Evolutionary conservation across 352 stramenopile species (phyloP).

Genomic region (Globisporangium canariense): DNA sequence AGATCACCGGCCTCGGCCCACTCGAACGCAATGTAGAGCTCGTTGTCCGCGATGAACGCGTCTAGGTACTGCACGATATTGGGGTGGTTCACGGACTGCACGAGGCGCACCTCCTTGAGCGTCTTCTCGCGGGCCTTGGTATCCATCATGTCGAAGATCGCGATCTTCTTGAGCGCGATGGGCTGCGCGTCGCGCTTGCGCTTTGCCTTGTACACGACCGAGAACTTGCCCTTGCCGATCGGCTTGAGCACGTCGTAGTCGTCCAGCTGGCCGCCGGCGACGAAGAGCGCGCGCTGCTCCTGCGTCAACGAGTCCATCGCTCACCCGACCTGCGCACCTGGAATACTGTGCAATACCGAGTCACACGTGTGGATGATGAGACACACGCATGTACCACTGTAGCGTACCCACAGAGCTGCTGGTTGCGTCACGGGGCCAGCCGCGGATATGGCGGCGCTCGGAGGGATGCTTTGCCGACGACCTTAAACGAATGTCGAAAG

Average conservation of each 20-base stretch:
- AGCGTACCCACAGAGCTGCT: neutral
- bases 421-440: neutral
- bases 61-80: constrained; percentile 94
- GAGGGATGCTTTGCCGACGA: neutral
- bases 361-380: neutral
- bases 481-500: neutral
- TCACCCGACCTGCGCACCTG: neutral
- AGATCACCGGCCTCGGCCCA: constrained; percentile 92
- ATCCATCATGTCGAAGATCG: constrained; percentile 91
- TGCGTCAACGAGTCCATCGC: constrained; percentile 78
- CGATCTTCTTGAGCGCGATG: constrained; percentile 93
- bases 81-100: constrained; percentile 86
- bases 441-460: neutral
- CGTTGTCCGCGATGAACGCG: constrained; percentile 86
- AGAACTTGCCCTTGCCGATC: constrained; percentile 93
- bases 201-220: constrained; percentile 87
- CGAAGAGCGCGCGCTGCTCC: constrained; percentile 69
- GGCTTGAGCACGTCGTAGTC: constrained; percentile 86
- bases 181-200: constrained; percentile 56
- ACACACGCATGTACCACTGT: neutral
- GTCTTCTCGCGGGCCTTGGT: constrained; percentile 88
- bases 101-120: constrained; percentile 79
- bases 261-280: constrained; percentile 39
- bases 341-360: neutral
- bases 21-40: constrained; percentile 93